These are phyloP conservation scores for Umbelopsis ramanniana DNA, from an alignment of 192 early-diverging fungal genomes.

Conservation along the genomic window DNA sequence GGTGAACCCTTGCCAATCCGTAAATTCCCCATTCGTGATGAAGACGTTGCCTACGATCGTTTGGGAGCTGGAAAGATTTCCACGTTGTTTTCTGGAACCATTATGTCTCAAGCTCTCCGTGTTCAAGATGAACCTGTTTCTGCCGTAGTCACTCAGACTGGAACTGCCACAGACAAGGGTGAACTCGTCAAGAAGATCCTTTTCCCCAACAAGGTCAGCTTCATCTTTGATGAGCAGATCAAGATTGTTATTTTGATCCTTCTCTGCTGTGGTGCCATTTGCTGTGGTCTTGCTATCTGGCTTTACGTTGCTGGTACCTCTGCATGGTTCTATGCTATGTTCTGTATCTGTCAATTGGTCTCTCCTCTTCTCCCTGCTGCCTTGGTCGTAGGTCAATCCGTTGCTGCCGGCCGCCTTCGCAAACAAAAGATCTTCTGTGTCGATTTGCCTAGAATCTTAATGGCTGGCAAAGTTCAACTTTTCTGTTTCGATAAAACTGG, in stretches of 20 bases:
- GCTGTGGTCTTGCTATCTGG: constrained; percentile 49
- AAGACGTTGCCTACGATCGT: constrained; percentile 26
- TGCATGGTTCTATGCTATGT: constrained; percentile 74
- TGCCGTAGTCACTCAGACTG: constrained; percentile 64
- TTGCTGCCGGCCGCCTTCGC: constrained; percentile 59
- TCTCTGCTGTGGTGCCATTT: constrained; percentile 58
- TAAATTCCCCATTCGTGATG: constrained; percentile 63
- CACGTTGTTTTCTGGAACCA: constrained; percentile 62
- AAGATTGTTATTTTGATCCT: constrained; percentile 68
- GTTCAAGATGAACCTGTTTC: constrained; percentile 32
- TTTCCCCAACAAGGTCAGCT: constrained; percentile 65
- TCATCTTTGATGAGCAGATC: constrained; percentile 74
- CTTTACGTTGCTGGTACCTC: constrained; percentile 45
- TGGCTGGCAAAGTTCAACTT: constrained; percentile 72
- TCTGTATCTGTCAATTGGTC: constrained; percentile 66
- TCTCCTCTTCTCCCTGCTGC: constrained; percentile 72
- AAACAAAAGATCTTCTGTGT: constrained; percentile 70
- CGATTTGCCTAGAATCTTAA: constrained; percentile 66
- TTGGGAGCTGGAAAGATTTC: constrained; percentile 49
- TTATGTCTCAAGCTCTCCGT: constrained; percentile 56
- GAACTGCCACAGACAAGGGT: constrained; percentile 65
- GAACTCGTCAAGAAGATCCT: constrained; percentile 72
- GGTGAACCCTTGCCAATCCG: constrained; percentile 74
- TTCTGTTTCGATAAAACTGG: constrained; percentile 79
- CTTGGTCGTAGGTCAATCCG: constrained; percentile 71